Conservation (phyloP, 2,329 filamentous ascomycete species). For the Aspergillus sp. region DNA sequence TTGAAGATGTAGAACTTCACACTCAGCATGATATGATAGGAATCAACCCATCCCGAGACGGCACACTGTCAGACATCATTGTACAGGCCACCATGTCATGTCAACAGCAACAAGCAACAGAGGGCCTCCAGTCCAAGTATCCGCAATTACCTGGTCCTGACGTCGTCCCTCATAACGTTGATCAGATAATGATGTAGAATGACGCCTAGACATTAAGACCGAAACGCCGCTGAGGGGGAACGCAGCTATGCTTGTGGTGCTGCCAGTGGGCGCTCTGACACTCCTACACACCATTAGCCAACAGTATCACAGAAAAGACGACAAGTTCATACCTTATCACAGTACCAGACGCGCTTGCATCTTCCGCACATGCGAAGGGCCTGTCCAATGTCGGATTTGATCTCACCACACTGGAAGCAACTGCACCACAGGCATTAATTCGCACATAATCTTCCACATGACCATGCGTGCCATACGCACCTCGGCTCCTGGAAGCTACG, state of each 20-base stretch:
- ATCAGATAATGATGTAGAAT: no score
- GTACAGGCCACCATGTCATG: background rate
- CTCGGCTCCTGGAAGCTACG: background rate
- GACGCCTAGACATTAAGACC: background rate
- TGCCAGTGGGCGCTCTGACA: background rate
- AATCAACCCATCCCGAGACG: background rate
- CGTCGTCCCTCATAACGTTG: background rate
- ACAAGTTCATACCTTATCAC: background rate
- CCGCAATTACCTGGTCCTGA: background rate
- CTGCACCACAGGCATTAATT: background rate
- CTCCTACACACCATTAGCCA: background rate
- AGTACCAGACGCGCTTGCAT: background rate
- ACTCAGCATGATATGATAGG: background rate
- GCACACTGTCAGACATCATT: background rate
- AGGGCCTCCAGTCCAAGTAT: background rate
- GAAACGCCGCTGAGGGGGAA: background rate
- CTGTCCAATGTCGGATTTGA: background rate
- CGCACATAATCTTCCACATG: background rate
- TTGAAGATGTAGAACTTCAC: background rate
- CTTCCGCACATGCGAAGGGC: background rate
- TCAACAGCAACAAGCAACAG: no score
- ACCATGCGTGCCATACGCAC: background rate
- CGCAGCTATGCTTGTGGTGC: background rate
- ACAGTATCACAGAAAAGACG: no score
- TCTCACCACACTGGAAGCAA: background rate